phyloP scores from a whole-genome alignment of 2,329 filamentous ascomycete species.

The Aspergillus pseudotamarii region DNA sequence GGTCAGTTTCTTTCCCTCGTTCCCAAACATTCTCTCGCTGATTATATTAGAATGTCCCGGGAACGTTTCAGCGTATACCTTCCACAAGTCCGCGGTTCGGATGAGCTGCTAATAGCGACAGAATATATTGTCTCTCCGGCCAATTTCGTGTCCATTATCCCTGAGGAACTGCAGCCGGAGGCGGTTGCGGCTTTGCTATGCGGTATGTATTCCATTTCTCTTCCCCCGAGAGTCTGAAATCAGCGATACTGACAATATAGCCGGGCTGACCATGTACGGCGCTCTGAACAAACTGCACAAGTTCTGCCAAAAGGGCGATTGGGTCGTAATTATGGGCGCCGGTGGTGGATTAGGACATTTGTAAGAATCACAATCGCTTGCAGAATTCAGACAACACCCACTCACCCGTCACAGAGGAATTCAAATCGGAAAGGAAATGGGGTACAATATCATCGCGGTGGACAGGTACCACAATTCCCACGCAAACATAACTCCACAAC shows the following conservation, averaged over 20 bases:
- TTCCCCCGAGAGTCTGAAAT: accelerated
- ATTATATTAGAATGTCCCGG: slow-evolving; percentile 10
- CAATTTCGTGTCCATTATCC: slow-evolving; percentile 11
- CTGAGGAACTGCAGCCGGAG: slow-evolving; percentile 11
- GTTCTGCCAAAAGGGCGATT: slow-evolving; percentile 11
- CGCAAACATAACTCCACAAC: too few relatives aligned
- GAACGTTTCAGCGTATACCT: slow-evolving; percentile 16
- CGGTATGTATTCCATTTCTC: neutral
- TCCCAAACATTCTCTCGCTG: neutral
- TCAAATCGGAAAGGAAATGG: slow-evolving; percentile 16
- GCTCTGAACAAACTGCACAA: slow-evolving; percentile 16
- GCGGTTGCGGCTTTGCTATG: slow-evolving; percentile 15
- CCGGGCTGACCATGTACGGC: slow-evolving; percentile 16
- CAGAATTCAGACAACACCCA: neutral
- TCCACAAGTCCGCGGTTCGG: accelerated
- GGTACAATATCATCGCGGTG: slow-evolving; percentile 13
- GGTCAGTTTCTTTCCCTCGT: neutral
- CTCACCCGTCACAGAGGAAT: slow-evolving; percentile 6
- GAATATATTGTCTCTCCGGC: slow-evolving; percentile 17
- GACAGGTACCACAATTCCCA: neutral
- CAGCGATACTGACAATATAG: neutral
- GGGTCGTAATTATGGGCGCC: slow-evolving; percentile 19
- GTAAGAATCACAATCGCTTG: neutral
- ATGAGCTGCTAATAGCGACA: neutral
- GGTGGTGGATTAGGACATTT: slow-evolving; percentile 16